phyloP scores from a whole-genome alignment of 2,329 filamentous ascomycete species.

The Pseudocercospora ulei region DNA sequence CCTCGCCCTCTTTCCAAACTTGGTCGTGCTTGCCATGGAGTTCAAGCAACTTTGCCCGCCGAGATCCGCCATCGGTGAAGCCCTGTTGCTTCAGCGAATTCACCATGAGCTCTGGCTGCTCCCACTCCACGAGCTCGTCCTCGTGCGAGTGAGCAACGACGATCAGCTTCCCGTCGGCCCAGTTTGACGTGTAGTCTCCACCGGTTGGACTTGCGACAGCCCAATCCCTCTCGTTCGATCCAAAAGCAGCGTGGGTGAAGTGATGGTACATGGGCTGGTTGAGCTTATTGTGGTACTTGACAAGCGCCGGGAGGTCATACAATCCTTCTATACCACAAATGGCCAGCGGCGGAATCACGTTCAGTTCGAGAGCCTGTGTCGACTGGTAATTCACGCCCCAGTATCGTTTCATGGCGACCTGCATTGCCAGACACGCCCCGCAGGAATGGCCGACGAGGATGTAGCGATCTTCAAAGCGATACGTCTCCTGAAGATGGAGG shows the following conservation, averaged over 20 bases:
- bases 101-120: conserved; percentile 52
- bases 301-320: conserved; percentile 53
- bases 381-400: conserved; percentile 30
- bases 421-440: conserved; percentile 55
- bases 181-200: conserved; percentile 38
- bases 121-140: conserved; percentile 45
- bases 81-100: conserved; percentile 41
- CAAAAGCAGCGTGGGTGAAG: conserved; percentile 55
- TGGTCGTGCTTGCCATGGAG: conserved; percentile 53
- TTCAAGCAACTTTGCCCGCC: conserved; percentile 38
- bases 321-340: conserved; percentile 57
- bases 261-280: conserved; percentile 47
- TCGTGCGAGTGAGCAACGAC: conserved; percentile 41
- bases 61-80: conserved; percentile 31
- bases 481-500: conserved; percentile 42
- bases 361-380: conserved; percentile 23
- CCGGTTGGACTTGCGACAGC: conserved; percentile 47
- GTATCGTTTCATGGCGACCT: conserved; percentile 46
- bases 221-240: conserved; percentile 45
- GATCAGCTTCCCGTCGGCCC: conserved; percentile 36
- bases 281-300: conserved; percentile 35
- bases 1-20: conserved; percentile 52
- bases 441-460: conserved; percentile 54
- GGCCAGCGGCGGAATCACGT: conserved; percentile 39
- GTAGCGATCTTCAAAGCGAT: conserved; percentile 42